Evolutionary conservation across 768 basidiomycete genomes (phyloP).

Genomic region (Scleroderma bovista): DNA sequence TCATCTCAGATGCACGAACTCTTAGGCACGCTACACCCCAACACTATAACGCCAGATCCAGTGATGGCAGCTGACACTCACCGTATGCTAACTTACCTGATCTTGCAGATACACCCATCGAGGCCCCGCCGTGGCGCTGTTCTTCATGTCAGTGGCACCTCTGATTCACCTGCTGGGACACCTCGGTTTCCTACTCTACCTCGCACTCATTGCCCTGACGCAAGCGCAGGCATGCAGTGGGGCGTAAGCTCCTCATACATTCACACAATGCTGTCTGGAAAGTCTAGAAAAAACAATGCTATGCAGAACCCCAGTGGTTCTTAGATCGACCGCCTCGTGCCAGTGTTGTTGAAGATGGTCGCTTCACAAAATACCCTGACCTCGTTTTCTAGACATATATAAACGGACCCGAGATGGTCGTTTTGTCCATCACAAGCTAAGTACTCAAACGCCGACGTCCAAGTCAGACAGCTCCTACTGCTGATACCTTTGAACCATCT

Average conservation of each 20-base stretch:
- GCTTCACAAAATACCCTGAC: slow-evolving; percentile 28
- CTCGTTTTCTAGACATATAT: slow-evolving; percentile 36
- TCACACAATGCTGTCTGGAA: background rate
- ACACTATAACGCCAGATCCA: background rate
- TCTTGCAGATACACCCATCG: background rate
- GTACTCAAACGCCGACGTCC: slow-evolving; percentile 12
- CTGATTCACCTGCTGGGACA: background rate
- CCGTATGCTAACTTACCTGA: background rate
- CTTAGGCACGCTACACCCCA: background rate
- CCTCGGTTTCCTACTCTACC: no score
- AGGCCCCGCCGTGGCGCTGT: background rate
- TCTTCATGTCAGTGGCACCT: background rate
- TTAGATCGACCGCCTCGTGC: slow-evolving; percentile 33
- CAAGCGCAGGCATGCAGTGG: background rate
- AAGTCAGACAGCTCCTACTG: slow-evolving; percentile 10
- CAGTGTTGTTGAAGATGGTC: slow-evolving; percentile 20
- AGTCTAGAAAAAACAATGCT: background rate
- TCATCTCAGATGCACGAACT: background rate
- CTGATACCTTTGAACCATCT: slow-evolving; percentile 1
- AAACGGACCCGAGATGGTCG: slow-evolving; percentile 16
- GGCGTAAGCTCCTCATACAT: background rate
- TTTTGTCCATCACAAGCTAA: slow-evolving; percentile 10
- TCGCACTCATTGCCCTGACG: no score
- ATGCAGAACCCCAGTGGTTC: background rate
- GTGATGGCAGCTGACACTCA: background rate